These are phyloP conservation scores for Suhomyces atakaporum DNA, from an alignment of 1,139 yeast genomes.

Conservation along the genomic window DNA sequence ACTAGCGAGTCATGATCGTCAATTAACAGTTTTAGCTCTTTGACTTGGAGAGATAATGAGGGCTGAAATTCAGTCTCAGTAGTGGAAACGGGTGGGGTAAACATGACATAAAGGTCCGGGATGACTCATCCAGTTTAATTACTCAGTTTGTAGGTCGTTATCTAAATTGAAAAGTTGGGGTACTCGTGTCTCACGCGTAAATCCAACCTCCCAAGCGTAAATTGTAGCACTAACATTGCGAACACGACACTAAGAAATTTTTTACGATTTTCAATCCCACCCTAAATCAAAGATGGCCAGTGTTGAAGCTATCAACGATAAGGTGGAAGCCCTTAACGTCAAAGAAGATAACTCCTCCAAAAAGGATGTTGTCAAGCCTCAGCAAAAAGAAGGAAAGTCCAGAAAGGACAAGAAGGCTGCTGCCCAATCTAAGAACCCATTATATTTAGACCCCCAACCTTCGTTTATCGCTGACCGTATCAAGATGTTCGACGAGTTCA, in stretches of 20 bases:
- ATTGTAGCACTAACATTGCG: slow-evolving; percentile 3
- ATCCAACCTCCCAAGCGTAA: slow-evolving; percentile 4
- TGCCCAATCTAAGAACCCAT: slow-evolving; percentile 35
- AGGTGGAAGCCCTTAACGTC: slow-evolving; percentile 56
- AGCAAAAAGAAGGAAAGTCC: slow-evolving; percentile 25
- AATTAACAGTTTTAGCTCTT: slow-evolving; percentile 18
- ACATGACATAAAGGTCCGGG: neutral
- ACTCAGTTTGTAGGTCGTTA: too few species aligned
- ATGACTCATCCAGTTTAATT: neutral
- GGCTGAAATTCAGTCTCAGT: slow-evolving; percentile 1
- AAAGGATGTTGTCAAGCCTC: slow-evolving; percentile 10
- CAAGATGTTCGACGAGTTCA: slow-evolving; percentile 75
- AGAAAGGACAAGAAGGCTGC: slow-evolving; percentile 35
- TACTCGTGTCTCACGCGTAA: slow-evolving; percentile 4
- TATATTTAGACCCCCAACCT: slow-evolving; percentile 75
- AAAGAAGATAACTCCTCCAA: slow-evolving; percentile 28
- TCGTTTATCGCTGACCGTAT: slow-evolving; percentile 78
- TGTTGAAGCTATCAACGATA: slow-evolving; percentile 39
- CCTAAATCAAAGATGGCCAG: slow-evolving; percentile 14
- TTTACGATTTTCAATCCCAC: neutral
- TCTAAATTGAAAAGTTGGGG: neutral
- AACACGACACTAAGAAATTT: slow-evolving; percentile 5
- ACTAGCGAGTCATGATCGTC: slow-evolving; percentile 15
- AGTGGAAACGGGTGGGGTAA: slow-evolving; percentile 7
- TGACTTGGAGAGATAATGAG: slow-evolving; percentile 6